These are phyloP conservation scores for Ophiostoma piceae DNA, from an alignment of 2,329 filamentous ascomycete genomes.

Conservation along the genomic window DNA sequence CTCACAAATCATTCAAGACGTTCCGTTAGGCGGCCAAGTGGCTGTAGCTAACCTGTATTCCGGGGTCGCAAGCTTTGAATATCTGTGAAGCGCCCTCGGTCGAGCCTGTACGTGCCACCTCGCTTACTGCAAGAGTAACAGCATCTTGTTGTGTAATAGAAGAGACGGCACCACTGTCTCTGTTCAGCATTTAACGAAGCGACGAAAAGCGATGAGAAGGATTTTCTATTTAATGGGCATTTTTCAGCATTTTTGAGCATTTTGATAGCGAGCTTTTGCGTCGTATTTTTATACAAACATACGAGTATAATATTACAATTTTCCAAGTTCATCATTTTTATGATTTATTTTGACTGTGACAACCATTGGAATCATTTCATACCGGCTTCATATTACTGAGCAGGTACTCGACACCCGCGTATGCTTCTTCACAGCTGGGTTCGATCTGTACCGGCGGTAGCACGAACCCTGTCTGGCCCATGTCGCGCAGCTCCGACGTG, in stretches of 20 bases:
- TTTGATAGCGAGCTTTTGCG: conserved; percentile 6
- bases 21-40: conserved; percentile 36
- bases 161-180: background rate
- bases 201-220: background rate
- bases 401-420: background rate
- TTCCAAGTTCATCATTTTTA: background rate
- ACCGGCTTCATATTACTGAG: background rate
- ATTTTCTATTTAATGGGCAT: background rate
- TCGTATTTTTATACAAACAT: background rate
- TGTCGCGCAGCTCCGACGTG: background rate
- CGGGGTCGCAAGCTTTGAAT: background rate
- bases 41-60: background rate
- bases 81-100: background rate
- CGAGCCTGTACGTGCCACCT: background rate
- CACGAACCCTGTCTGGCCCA: background rate
- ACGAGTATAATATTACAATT: background rate
- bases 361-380: background rate
- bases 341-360: background rate
- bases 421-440: background rate
- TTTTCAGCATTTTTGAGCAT: background rate
- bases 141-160: background rate
- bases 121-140: conserved; percentile 1
- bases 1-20: conserved; percentile 43
- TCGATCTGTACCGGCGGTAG: background rate
- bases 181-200: background rate